phyloP scores from a whole-genome alignment of 306 rosid genomes.

The Castanospermum australe region DNA sequence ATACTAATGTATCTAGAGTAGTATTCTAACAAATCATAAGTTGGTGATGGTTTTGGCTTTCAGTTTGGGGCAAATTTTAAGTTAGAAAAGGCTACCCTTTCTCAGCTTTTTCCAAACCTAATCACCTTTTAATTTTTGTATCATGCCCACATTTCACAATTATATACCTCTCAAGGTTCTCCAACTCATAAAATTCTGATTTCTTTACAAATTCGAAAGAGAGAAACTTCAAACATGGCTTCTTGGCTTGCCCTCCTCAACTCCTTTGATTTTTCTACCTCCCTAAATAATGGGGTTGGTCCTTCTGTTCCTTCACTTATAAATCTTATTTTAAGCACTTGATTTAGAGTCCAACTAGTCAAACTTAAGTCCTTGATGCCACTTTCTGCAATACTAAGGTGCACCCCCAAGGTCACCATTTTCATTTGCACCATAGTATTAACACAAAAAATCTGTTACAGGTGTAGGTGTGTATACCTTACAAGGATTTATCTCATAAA shows the following conservation, averaged over 20 bases:
- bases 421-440: background rate
- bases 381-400: background rate
- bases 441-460: background rate
- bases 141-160: background rate
- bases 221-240: background rate
- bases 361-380: background rate
- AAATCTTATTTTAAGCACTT: background rate
- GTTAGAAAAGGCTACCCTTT: background rate
- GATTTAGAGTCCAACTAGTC: background rate
- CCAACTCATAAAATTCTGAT: background rate
- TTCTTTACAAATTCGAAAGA: background rate
- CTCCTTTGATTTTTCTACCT: background rate
- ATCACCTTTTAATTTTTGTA: background rate
- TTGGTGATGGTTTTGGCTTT: background rate
- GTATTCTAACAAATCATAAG: background rate
- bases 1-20: no score
- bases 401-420: background rate
- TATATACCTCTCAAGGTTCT: background rate
- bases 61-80: background rate
- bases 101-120: background rate
- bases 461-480: background rate
- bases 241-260: background rate
- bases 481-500: background rate
- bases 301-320: background rate
- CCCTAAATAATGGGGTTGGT: background rate